Evolutionary conservation across 495 filamentous ascomycete species (phyloP).

Genomic region (Hypomontagnella monticulosa): DNA sequence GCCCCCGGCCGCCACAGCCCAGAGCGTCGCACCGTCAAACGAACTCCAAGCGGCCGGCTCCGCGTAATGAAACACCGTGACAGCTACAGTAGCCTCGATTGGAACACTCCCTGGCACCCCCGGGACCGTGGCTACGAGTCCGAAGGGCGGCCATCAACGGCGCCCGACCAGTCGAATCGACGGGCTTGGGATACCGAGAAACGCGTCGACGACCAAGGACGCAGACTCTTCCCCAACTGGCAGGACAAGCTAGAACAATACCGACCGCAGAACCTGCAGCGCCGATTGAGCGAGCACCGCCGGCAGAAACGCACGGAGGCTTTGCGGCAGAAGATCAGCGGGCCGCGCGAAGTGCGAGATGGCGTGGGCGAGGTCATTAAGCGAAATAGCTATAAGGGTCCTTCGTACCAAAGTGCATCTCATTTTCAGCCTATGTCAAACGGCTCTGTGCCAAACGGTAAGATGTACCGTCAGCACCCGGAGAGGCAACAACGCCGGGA

Average conservation of each 20-base stretch:
- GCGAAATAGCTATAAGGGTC: slow-evolving; percentile 46
- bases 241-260: slow-evolving; percentile 56
- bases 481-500: slow-evolving; percentile 12
- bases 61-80: slow-evolving; percentile 59
- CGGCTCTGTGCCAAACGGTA: slow-evolving; percentile 18
- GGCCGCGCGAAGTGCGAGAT: slow-evolving; percentile 59
- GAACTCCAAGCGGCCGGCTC: slow-evolving; percentile 59
- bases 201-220: slow-evolving; percentile 41
- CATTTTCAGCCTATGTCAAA: slow-evolving; percentile 23
- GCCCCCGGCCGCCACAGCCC: slow-evolving; percentile 50
- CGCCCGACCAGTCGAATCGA: slow-evolving; percentile 40
- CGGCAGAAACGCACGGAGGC: slow-evolving; percentile 71
- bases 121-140: slow-evolving; percentile 39
- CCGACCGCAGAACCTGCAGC: slow-evolving; percentile 56
- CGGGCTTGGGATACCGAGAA: slow-evolving; percentile 41
- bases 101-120: slow-evolving; percentile 18
- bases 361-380: slow-evolving; percentile 63
- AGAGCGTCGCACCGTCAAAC: slow-evolving; percentile 60
- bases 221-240: slow-evolving; percentile 47
- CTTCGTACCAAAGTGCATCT: slow-evolving; percentile 41
- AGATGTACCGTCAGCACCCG: slow-evolving; percentile 9
- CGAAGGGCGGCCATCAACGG: slow-evolving; percentile 47
- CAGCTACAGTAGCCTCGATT: slow-evolving; percentile 51
- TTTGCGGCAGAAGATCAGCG: slow-evolving; percentile 73
- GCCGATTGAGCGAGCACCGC: slow-evolving; percentile 67